Evolutionary conservation across 169 alveolate species (phyloP).

Genomic region (Plasmodium falciparum): DNA sequence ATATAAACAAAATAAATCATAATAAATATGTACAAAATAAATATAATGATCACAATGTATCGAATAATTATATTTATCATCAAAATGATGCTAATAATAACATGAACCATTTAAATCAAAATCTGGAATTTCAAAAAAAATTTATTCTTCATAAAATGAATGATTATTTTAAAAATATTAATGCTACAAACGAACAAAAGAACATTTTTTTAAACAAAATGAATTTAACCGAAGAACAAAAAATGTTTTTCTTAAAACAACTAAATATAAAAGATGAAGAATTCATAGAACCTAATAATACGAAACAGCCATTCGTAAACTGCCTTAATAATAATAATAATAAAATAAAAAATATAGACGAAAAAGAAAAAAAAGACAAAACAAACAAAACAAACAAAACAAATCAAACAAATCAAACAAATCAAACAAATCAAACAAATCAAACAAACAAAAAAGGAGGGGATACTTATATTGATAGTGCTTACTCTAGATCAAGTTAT

Average conservation of each 20-base stretch:
- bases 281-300: no score
- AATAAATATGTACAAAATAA: neutral
- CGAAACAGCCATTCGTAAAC: no score
- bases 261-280: neutral
- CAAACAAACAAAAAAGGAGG: no score
- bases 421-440: no score
- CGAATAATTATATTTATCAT: neutral
- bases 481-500: neutral
- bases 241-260: neutral
- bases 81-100: neutral
- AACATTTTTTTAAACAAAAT: neutral
- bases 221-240: slow-evolving; percentile 4
- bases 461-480: no score
- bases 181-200: slow-evolving; percentile 27
- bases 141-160: slow-evolving; percentile 21
- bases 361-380: no score
- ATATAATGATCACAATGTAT: neutral
- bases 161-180: neutral
- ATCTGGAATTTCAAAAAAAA: slow-evolving; percentile 14
- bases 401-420: no score
- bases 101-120: neutral
- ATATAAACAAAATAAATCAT: neutral
- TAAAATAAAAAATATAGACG: no score
- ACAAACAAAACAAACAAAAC: no score
- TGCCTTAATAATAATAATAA: no score